Conservation (phyloP, 2,329 filamentous ascomycete species). For the Phoma sp. region DNA sequence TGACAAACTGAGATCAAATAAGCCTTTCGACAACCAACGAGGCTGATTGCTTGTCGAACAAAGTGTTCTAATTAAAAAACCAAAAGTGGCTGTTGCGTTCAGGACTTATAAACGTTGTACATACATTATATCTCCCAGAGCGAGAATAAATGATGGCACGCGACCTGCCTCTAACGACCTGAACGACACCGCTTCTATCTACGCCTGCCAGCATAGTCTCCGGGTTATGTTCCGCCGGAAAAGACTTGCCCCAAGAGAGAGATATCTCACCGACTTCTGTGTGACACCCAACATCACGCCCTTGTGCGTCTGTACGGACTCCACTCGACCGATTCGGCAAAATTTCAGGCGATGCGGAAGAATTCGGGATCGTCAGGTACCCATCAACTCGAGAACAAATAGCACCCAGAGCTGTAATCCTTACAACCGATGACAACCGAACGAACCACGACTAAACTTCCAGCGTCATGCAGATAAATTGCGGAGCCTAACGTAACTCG, state of each 20-base stretch:
- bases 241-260: not conserved
- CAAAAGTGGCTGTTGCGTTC: not conserved
- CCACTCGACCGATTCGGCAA: slow-evolving; percentile 25
- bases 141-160: too few relatives aligned
- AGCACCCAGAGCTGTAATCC: slow-evolving; percentile 10
- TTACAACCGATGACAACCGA: slow-evolving; percentile 35
- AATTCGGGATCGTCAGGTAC: slow-evolving; percentile 20
- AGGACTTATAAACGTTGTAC: not conserved
- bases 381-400: slow-evolving; percentile 16
- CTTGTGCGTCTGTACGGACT: slow-evolving; percentile 7
- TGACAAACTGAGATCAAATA: not conserved
- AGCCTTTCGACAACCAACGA: not conserved
- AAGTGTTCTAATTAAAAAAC: not conserved
- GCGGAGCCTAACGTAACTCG: slow-evolving; percentile 9
- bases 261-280: slow-evolving; percentile 13
- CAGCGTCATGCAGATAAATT: slow-evolving; percentile 14
- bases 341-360: slow-evolving; percentile 21
- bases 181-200: not conserved
- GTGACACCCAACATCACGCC: slow-evolving; percentile 11
- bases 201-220: not conserved
- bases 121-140: too few relatives aligned
- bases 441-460: slow-evolving; percentile 6
- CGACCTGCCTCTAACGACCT: too few relatives aligned
- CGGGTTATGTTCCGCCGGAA: not conserved
- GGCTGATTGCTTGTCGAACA: not conserved